These are phyloP conservation scores for Hygrocybe punicea DNA, from an alignment of 768 basidiomycete species.

Conservation along the genomic window DNA sequence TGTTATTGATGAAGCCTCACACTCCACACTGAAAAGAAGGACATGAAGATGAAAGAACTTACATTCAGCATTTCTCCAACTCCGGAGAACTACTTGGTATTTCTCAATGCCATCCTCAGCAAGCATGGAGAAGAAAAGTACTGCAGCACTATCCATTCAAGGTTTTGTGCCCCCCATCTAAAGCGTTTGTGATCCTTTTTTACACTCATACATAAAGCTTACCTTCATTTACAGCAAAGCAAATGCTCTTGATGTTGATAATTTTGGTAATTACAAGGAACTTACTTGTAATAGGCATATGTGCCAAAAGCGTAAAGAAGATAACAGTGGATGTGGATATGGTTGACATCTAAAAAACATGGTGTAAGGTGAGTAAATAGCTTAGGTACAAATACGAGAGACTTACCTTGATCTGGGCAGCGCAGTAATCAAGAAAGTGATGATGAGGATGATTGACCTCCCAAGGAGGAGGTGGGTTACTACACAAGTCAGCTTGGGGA, in stretches of 20 bases:
- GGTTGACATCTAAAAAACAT: neutral
- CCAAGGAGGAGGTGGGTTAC: too few relatives aligned
- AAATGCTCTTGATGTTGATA: slow-evolving; percentile 19
- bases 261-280: slow-evolving; percentile 12
- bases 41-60: slow-evolving; percentile 12
- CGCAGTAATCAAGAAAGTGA: neutral
- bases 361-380: neutral
- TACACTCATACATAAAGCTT: neutral
- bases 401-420: neutral
- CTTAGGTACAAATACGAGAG: neutral
- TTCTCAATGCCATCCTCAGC: slow-evolving; percentile 8
- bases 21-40: slow-evolving; percentile 7
- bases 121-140: slow-evolving; percentile 15
- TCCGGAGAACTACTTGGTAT: neutral
- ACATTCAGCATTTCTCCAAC: neutral
- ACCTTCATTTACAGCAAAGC: slow-evolving; percentile 12
- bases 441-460: neutral
- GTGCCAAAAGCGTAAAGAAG: slow-evolving; percentile 8
- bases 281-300: slow-evolving; percentile 8
- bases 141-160: slow-evolving; percentile 9
- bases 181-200: neutral
- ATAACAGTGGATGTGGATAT: slow-evolving; percentile 12
- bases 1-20: slow-evolving; percentile 7
- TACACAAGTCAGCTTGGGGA: too few relatives aligned
- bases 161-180: neutral